Percentiles rank a stretch among this genome's conserved stretches.
Conservation (phyloP, 495 filamentous ascomycete genomes). For the Achaetomiella virescens region DNA sequence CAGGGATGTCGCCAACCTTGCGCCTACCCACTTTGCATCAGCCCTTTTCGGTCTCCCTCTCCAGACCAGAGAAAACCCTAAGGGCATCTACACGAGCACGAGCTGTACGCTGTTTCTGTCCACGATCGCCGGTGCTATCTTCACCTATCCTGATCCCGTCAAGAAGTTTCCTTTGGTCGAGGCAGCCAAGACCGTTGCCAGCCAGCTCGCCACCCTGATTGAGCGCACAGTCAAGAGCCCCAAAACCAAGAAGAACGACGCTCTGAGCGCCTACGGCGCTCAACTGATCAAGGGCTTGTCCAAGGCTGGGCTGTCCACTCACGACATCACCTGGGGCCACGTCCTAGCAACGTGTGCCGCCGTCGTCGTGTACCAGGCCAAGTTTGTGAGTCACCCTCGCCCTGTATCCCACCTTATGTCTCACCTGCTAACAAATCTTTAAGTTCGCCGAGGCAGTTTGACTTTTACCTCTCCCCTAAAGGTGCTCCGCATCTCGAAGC, state of each 20-base stretch:
- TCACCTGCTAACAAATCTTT: slow-evolving; percentile 1
- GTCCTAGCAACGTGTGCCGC: slow-evolving; percentile 46
- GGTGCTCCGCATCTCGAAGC: slow-evolving; percentile 52
- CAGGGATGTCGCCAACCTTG: slow-evolving; percentile 69
- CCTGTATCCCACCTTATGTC: background rate
- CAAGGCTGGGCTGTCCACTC: slow-evolving; percentile 55
- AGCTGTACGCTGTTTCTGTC: slow-evolving; percentile 72
- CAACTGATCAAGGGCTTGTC: slow-evolving; percentile 63
- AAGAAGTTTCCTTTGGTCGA: slow-evolving; percentile 53
- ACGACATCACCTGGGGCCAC: slow-evolving; percentile 69
- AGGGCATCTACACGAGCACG: slow-evolving; percentile 69
- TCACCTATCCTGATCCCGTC: slow-evolving; percentile 43
- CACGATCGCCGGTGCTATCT: slow-evolving; percentile 53
- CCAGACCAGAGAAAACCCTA: slow-evolving; percentile 60
- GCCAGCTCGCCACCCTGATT: slow-evolving; percentile 40
- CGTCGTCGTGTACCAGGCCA: slow-evolving; percentile 61
- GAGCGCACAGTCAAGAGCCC: slow-evolving; percentile 55
- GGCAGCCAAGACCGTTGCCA: slow-evolving; percentile 54
- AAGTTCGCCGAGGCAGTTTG: slow-evolving; percentile 67
- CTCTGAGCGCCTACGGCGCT: slow-evolving; percentile 60
- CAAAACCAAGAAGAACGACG: slow-evolving; percentile 45
- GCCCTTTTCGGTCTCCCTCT: slow-evolving; percentile 68
- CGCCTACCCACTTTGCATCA: slow-evolving; percentile 65
- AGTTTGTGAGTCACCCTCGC: slow-evolving; percentile 40
- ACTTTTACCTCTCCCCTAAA: slow-evolving; percentile 62